phyloP scores from a whole-genome alignment of 495 filamentous ascomycete genomes.

The Xeromyces bisporus region DNA sequence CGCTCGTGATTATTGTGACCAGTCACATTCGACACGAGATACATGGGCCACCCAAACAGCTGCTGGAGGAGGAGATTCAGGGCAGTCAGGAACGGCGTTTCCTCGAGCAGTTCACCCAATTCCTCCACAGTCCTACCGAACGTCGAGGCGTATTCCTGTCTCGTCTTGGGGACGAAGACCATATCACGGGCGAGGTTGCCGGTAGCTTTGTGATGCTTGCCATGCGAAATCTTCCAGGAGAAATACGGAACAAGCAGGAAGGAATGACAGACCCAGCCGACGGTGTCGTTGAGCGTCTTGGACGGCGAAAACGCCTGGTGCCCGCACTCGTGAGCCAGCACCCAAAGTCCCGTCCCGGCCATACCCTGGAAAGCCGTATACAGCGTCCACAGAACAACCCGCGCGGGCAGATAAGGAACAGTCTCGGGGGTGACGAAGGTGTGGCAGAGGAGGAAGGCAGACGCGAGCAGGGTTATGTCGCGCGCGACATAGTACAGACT shows the following conservation, averaged over 20 bases:
- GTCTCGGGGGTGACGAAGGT: slow-evolving; percentile 48
- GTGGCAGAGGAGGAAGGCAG: slow-evolving; percentile 46
- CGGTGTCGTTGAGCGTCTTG: slow-evolving; percentile 65
- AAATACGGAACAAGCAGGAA: slow-evolving; percentile 74
- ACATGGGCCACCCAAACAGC: slow-evolving; percentile 77
- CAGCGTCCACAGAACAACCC: slow-evolving; percentile 35
- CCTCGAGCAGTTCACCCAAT: slow-evolving; percentile 74
- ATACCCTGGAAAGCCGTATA: slow-evolving; percentile 53
- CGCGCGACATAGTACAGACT: slow-evolving; percentile 48
- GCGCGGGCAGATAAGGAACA: slow-evolving; percentile 33
- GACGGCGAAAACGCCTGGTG: slow-evolving; percentile 72
- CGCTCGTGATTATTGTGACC: slow-evolving; percentile 85
- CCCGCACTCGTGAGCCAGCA: slow-evolving; percentile 57
- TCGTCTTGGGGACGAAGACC: slow-evolving; percentile 86
- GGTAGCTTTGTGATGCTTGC: slow-evolving; percentile 92
- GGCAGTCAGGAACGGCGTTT: slow-evolving; percentile 75
- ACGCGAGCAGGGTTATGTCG: slow-evolving; percentile 36
- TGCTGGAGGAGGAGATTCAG: slow-evolving; percentile 64
- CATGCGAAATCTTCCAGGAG: slow-evolving; percentile 85
- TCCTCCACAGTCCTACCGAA: slow-evolving; percentile 58
- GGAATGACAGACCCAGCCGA: slow-evolving; percentile 73
- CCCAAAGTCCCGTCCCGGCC: slow-evolving; percentile 51
- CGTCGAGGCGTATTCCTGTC: slow-evolving; percentile 53
- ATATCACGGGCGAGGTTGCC: slow-evolving; percentile 92
- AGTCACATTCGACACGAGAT: slow-evolving; percentile 69